Evolutionary conservation across 768 basidiomycete genomes (phyloP).

Genomic region (Candolleomyces aberdarensis): DNA sequence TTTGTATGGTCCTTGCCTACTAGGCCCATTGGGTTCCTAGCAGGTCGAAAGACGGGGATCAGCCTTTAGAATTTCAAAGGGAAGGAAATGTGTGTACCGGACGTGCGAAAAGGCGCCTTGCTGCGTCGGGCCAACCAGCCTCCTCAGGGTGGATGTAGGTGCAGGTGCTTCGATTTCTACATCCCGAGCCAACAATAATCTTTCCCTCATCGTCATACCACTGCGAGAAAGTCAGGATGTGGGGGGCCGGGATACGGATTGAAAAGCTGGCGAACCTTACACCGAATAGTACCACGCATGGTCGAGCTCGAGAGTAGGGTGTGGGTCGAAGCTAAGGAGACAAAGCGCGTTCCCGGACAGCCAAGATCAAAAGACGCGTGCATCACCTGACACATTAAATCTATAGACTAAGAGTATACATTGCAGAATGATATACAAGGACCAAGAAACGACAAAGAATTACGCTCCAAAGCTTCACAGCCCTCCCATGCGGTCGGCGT

Average conservation of each 20-base stretch:
- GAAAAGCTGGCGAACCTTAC: slow-evolving; percentile 6
- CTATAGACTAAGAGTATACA: too few relatives aligned
- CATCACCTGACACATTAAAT: too few relatives aligned
- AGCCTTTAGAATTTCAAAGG: too few relatives aligned
- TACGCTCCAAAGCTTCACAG: neutral
- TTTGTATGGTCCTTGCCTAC: neutral
- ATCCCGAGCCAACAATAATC: neutral
- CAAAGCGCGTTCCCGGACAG: neutral
- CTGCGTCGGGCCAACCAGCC: slow-evolving; percentile 2
- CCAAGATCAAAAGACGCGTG: too few relatives aligned
- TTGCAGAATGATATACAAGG: neutral
- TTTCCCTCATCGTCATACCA: slow-evolving; percentile 12
- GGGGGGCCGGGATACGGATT: neutral
- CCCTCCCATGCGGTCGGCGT: slow-evolving; percentile 44
- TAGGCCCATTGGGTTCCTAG: too few relatives aligned
- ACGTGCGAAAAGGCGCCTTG: neutral
- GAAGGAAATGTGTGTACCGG: too few relatives aligned
- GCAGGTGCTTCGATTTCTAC: neutral
- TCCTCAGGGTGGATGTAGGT: slow-evolving; percentile 11
- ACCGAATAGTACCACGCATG: neutral
- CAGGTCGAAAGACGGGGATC: too few relatives aligned
- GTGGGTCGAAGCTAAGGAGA: neutral
- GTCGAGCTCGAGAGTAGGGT: neutral
- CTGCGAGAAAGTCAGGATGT: neutral
- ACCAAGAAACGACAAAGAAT: neutral